A percentile compares a stretch with the other conserved stretches of the same genome.
These are phyloP conservation scores for Aspergillus ruber DNA, from an alignment of 2,329 filamentous ascomycete genomes.

Conservation along the genomic window DNA sequence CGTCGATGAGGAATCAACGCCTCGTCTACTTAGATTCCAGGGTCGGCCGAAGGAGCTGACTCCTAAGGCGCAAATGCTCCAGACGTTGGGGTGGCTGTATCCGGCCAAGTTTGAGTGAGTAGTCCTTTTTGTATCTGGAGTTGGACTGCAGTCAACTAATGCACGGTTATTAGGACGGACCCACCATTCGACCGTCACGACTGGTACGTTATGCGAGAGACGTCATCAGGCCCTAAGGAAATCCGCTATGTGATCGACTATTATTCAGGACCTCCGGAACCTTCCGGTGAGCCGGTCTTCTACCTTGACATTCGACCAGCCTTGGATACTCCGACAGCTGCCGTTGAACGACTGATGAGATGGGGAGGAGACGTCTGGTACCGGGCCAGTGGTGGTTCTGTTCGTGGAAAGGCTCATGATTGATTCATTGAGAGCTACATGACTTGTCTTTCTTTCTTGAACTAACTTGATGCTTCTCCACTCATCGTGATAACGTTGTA, in stretches of 20 bases:
- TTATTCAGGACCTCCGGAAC: constrained; percentile 76
- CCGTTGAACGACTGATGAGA: constrained; percentile 73
- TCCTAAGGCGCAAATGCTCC: constrained; percentile 80
- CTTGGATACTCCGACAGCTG: constrained; percentile 69
- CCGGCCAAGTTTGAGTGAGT: constrained; percentile 70
- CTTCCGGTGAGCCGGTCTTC: constrained; percentile 87
- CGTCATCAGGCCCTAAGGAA: constrained; percentile 63
- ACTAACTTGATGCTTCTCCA: constrained; percentile 14
- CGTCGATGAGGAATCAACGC: constrained; percentile 42
- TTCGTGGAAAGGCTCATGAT: constrained; percentile 23
- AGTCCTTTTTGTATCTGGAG: not conserved
- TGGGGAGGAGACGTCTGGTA: constrained; percentile 96
- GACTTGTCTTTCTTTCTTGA: not conserved
- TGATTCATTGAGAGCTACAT: constrained; percentile 2
- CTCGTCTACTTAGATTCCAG: constrained; percentile 78
- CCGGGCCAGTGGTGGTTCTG: constrained; percentile 69
- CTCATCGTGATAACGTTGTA: constrained; percentile 12
- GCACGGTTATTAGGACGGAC: constrained; percentile 51
- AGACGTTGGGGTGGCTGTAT: constrained; percentile 71
- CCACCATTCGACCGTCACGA: constrained; percentile 95
- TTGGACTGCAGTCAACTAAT: not conserved
- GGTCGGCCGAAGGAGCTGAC: constrained; percentile 84
- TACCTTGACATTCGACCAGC: constrained; percentile 91
- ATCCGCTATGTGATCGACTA: constrained; percentile 96
- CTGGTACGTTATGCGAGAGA: constrained; percentile 79